These are phyloP conservation scores for Iberis pinnata DNA, from an alignment of 345 rosid genomes.

Conservation along the genomic window DNA sequence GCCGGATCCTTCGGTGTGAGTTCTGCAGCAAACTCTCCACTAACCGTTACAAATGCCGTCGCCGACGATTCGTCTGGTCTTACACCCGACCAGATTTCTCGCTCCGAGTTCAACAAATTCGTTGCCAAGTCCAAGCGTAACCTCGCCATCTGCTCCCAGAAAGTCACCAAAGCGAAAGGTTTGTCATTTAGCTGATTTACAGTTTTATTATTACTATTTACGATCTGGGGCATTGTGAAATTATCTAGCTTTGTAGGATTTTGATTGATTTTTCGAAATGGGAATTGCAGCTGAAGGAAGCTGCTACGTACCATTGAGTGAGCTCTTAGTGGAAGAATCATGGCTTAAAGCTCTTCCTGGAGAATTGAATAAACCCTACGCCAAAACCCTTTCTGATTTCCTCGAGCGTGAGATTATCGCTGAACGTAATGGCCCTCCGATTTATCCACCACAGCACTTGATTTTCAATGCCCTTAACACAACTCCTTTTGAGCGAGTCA, in stretches of 20 bases:
- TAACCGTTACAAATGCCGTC: slow-evolving; percentile 10
- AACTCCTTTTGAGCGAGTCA: slow-evolving; percentile 66
- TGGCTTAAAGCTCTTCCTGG: slow-evolving; percentile 69
- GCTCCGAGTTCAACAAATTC: slow-evolving; percentile 50
- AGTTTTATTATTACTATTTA: background rate
- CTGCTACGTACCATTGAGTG: slow-evolving; percentile 52
- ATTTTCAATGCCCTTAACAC: slow-evolving; percentile 79
- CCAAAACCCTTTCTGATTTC: slow-evolving; percentile 47
- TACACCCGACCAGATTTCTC: slow-evolving; percentile 45
- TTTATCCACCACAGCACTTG: slow-evolving; percentile 75
- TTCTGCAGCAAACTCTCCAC: slow-evolving; percentile 18
- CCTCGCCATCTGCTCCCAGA: slow-evolving; percentile 54
- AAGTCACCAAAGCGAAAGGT: slow-evolving; percentile 52
- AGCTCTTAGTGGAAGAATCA: slow-evolving; percentile 79
- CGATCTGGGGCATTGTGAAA: background rate
- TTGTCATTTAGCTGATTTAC: background rate
- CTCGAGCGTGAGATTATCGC: slow-evolving; percentile 46
- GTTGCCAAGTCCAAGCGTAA: slow-evolving; percentile 66
- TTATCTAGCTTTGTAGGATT: background rate
- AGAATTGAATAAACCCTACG: slow-evolving; percentile 65
- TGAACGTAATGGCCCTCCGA: slow-evolving; percentile 22
- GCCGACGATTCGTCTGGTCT: slow-evolving; percentile 35
- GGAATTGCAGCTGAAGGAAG: slow-evolving; percentile 29
- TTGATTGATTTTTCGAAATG: slow-evolving; percentile 7
- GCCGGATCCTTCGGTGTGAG: slow-evolving; percentile 15